Percentiles rank a stretch among this genome's conserved stretches.
These are phyloP conservation scores for Alternaria sp. DNA, from an alignment of 2,329 filamentous ascomycete species.

Conservation along the genomic window DNA sequence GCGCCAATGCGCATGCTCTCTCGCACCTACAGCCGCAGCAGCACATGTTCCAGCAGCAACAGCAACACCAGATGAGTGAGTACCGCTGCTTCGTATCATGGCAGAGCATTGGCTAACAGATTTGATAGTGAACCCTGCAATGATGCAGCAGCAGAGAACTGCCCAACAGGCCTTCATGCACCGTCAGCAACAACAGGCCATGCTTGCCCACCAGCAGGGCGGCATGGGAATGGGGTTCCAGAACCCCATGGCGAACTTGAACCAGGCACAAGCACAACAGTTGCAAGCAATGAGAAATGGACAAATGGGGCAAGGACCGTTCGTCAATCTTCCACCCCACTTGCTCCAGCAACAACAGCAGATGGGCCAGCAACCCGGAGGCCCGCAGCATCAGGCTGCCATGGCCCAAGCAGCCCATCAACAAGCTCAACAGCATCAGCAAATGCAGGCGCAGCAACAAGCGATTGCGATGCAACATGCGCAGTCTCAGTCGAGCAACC, in stretches of 20 bases:
- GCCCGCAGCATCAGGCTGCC: conserved; percentile 50
- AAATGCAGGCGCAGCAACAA: conserved; percentile 48
- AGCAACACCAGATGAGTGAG: conserved; percentile 50
- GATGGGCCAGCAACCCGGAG: conserved; percentile 46
- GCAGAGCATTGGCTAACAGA: conserved; percentile 13
- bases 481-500: conserved; percentile 57
- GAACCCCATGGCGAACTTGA: conserved; percentile 62
- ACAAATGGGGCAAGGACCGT: conserved; percentile 29
- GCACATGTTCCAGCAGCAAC: conserved; percentile 61
- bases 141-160: conserved; percentile 50
- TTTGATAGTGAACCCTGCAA: conserved; percentile 46
- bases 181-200: conserved; percentile 60
- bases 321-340: conserved; percentile 39
- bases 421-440: conserved; percentile 51
- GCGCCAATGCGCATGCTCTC: conserved; percentile 70
- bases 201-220: conserved; percentile 59
- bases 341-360: conserved; percentile 56
- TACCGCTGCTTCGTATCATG: conserved; percentile 1
- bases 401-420: conserved; percentile 52
- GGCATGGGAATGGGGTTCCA: conserved; percentile 62
- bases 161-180: conserved; percentile 58
- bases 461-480: conserved; percentile 56
- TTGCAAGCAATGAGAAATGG: conserved; percentile 32
- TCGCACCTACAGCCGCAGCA: conserved; percentile 73
- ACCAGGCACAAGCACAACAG: conserved; percentile 40